Evolutionary conservation across 176 grass and related monocot species (phyloP), one percentile per base, ranked within the genome.

Genomic region (Microstegium vimineum): DNA sequence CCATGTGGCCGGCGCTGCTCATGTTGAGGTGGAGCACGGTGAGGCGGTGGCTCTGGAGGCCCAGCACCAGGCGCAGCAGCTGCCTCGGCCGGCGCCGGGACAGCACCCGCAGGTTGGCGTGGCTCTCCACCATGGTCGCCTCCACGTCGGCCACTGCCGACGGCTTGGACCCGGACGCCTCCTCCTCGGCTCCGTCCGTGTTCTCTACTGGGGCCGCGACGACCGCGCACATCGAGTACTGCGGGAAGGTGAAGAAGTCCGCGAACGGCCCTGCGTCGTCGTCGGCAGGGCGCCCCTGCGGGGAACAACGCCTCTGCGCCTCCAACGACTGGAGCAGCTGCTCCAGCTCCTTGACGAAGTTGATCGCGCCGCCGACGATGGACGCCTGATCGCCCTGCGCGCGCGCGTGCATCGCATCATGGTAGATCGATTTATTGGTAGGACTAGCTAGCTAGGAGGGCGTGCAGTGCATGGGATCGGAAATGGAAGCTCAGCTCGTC

Each of bases 311-410:
- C 77, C 81, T 91, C 51, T 73, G 85, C 25, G 83, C 81, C 49
- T 99, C 83, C 30, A 99, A 64, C 2, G 91, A 93, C 62, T 95
- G 96, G 20, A 99, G 69, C 25, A 86, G 80, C 80, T 99, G 96
- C 73, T 99, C 96, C 30, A 99, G 89, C 85, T 95, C 89, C 87
- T 99, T 99, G 49, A 99, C 96, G 62, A 91, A 99, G 78, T 95
- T 92, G 76, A 99, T 99, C 16, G 96, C 93, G 40, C 93, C 93
- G 12, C 89, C 96, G 13, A 99, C 87, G 32, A 99, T 95, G 4
- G 96, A 95, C 35, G 96, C 96, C 87, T 99, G 96, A 84, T 95
- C 96, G 17, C 93, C 93, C 96, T 99, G 59, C 69, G 54, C 46
- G 20, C 8, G 14, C 25, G 17, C n/a, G 22, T 2, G 5, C 13